Conservation (phyloP, 2,329 filamentous ascomycete species). For the Penicillium sp. region DNA sequence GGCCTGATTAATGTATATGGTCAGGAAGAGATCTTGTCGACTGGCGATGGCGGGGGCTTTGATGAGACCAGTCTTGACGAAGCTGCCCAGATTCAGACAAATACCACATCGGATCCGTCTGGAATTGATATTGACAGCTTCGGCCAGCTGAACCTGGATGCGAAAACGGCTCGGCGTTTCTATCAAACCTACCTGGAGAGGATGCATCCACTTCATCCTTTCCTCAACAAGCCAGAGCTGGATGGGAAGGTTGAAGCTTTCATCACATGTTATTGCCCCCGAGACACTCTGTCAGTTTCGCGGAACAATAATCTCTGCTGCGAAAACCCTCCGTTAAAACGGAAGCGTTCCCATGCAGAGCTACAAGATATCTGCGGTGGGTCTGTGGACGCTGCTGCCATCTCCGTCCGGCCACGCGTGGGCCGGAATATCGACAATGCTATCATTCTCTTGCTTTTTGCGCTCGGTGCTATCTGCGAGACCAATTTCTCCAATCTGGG, state of each 20-base stretch:
- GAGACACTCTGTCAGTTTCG: conserved; percentile 24
- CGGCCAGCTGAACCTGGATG: conserved; percentile 56
- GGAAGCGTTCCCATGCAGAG: too few relatives aligned
- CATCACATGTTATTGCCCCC: conserved; percentile 47
- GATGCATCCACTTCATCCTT: conserved; percentile 64
- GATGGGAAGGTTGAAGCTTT: conserved; percentile 53
- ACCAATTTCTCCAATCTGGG: conserved; percentile 52
- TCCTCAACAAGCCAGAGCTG: conserved; percentile 56
- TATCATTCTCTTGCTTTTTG: conserved; percentile 76
- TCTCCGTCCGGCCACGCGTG: conserved; percentile 26
- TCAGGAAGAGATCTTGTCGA: too few relatives aligned
- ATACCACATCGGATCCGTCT: too few relatives aligned
- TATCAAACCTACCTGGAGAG: conserved; percentile 57
- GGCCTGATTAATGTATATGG: too few relatives aligned
- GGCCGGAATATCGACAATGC: conserved; percentile 71
- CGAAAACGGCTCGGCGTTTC: conserved; percentile 50
- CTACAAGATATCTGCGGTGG: conserved; percentile 24
- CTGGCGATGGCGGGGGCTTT: too few relatives aligned
- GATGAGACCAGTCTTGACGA: too few relatives aligned
- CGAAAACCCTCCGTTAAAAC: too few relatives aligned
- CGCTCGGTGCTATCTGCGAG: conserved; percentile 80
- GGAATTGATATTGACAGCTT: conserved; percentile 52
- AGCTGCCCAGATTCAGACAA: too few relatives aligned
- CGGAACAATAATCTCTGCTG: too few relatives aligned
- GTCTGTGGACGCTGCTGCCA: conserved; percentile 8